phyloP scores from a whole-genome alignment of 306 rosid species.

The Cotoneaster glaucophyllus region DNA sequence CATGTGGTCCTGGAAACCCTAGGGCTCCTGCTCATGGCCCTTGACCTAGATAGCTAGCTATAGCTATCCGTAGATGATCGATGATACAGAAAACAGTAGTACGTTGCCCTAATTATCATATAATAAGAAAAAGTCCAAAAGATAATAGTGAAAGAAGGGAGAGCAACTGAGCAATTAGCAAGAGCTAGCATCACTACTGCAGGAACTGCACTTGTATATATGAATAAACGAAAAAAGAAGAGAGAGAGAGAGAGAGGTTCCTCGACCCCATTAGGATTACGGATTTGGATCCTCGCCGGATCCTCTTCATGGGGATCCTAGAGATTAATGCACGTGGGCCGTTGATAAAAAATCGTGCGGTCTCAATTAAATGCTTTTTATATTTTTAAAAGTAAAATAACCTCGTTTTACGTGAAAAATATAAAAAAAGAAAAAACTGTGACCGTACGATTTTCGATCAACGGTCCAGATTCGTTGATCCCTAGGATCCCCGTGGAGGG shows the following conservation, averaged over 20 bases:
- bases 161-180: neutral
- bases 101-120: neutral
- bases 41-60: neutral
- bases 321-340: too few relatives aligned
- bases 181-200: neutral
- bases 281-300: too few relatives aligned
- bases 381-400: too few relatives aligned
- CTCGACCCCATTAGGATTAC: too few relatives aligned
- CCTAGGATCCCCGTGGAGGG: too few relatives aligned
- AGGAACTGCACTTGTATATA: neutral
- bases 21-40: neutral
- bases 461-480: too few relatives aligned
- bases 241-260: neutral
- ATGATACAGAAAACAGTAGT: neutral
- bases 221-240: neutral
- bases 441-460: too few relatives aligned
- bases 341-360: too few relatives aligned
- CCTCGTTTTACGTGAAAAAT: too few relatives aligned
- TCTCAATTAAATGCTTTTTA: too few relatives aligned
- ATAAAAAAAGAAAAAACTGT: too few relatives aligned
- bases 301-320: too few relatives aligned
- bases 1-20: conserved; percentile 16
- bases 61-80: neutral
- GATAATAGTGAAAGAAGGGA: neutral
- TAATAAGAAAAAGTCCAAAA: neutral